phyloP scores from a whole-genome alignment of 2,329 filamentous ascomycete genomes.

The Lachnellula hyalina region DNA sequence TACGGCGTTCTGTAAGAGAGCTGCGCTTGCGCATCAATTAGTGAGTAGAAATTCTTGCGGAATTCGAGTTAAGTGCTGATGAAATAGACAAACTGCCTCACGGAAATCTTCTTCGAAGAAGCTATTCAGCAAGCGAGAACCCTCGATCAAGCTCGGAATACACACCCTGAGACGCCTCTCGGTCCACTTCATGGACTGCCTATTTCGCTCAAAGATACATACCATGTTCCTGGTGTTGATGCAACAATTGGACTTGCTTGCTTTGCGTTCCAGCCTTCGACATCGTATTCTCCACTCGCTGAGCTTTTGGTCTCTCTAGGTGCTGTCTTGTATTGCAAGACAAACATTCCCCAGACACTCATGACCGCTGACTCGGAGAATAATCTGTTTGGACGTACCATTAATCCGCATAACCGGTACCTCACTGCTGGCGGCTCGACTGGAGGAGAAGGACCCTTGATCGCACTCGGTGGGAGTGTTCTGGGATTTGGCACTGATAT shows the following conservation, averaged over 20 bases:
- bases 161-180: constrained; percentile 34
- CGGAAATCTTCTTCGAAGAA: constrained; percentile 43
- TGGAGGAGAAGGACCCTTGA: constrained; percentile 58
- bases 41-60: neutral
- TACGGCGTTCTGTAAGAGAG: neutral
- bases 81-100: constrained; percentile 37
- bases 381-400: constrained; percentile 54
- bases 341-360: constrained; percentile 59
- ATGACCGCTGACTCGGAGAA: constrained; percentile 53
- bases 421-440: constrained; percentile 58
- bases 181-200: constrained; percentile 34
- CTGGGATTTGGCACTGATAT: constrained; percentile 61
- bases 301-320: constrained; percentile 53
- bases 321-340: constrained; percentile 65
- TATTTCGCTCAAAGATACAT: constrained; percentile 40
- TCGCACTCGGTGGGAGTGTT: constrained; percentile 49
- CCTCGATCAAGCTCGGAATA: constrained; percentile 38
- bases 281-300: constrained; percentile 51
- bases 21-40: neutral
- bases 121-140: constrained; percentile 39
- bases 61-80: neutral
- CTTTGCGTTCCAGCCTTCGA: constrained; percentile 47
- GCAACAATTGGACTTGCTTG: constrained; percentile 51
- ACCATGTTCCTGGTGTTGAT: constrained; percentile 46
- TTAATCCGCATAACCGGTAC: constrained; percentile 55